Evolutionary conservation across 305 asterid species (phyloP), one percentile per base, ranked within the genome.

Genomic region (Fraxinus sp.): DNA sequence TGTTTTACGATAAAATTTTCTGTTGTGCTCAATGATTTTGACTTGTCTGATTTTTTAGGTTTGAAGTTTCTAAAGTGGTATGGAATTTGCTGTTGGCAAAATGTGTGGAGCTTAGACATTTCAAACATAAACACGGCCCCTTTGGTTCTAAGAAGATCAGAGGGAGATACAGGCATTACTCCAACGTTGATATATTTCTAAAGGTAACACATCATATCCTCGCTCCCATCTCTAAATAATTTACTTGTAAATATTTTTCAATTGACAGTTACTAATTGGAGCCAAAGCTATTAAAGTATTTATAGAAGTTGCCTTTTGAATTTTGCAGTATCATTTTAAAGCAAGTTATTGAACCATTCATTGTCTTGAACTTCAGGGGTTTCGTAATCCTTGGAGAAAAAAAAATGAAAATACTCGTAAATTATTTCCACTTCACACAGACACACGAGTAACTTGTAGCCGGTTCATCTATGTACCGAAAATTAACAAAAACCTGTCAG

Each of bases 101-200:
- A 83, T 90, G 91, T 14, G 86, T 86, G 88, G 98, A 93, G 89
- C 92, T 93, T 81, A 88, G 90, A 83, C 92, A 86, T 85, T 83
- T 89, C 86, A 92, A 91, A 78, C 87, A 87, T 46, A 90, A 86
- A 71, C 87, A 89, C n/a, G 85, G 91, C 78, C 96, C 93, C 39
- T 89, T 88, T 86, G 87, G 87, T 85, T 89, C 95, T 14, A 92
- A 85, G 86, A 93, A 83, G 88, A 90, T 89, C 86, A 89, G 95
- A 78, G 97, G 98, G 77, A 92, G 93, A 87, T 95, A 93, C 88
- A 86, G 88, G 89, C 97, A 97, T 46, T 95, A 95, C 88, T 93
- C 98, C 79, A 95, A 95, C 44, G 97, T 95, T 62, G 98, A 95
- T 89, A 90, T 95, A 22, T 95, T 95, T 88, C 86, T 95, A 11